Percentiles rank a stretch among this genome's conserved stretches.
Evolutionary conservation across 2,329 filamentous ascomycete species (phyloP).

Genomic region (Diatrype stigma): DNA sequence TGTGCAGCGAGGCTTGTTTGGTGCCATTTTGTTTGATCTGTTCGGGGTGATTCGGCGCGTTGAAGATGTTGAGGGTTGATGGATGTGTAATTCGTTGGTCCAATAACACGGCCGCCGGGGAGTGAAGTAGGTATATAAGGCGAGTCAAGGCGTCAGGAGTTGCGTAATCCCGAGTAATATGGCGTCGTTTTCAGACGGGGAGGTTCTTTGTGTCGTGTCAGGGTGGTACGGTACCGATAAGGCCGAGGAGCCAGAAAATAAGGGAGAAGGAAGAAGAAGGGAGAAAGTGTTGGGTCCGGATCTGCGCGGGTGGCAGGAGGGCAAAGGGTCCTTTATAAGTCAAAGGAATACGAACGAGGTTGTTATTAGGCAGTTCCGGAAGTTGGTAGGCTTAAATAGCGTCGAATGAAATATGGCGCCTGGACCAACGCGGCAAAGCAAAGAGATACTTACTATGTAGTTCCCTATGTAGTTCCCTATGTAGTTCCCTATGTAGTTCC

Average conservation of each 20-base stretch:
- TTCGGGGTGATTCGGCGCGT: neutral
- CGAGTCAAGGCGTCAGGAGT: neutral
- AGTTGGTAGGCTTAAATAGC: neutral
- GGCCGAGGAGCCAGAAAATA: neutral
- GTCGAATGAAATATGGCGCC: neutral
- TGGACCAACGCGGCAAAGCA: neutral
- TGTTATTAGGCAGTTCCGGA: neutral
- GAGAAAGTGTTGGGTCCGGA: neutral
- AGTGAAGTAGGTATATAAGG: no score
- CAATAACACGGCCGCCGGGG: neutral
- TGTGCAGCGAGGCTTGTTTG: slow-evolving; percentile 78
- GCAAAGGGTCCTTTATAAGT: neutral
- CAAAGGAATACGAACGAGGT: neutral
- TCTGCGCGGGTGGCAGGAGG: neutral
- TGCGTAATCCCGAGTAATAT: neutral
- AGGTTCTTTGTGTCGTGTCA: neutral
- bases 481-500: no score
- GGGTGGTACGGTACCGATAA: no score
- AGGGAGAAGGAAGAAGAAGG: neutral
- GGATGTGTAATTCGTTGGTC: neutral
- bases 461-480: neutral
- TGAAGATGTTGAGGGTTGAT: neutral
- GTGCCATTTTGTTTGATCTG: slow-evolving; percentile 45
- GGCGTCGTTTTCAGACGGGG: neutral
- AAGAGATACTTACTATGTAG: neutral